Evolutionary conservation across 371 early-diverging fungal species (phyloP).

Genomic region (Mortierella sp.): DNA sequence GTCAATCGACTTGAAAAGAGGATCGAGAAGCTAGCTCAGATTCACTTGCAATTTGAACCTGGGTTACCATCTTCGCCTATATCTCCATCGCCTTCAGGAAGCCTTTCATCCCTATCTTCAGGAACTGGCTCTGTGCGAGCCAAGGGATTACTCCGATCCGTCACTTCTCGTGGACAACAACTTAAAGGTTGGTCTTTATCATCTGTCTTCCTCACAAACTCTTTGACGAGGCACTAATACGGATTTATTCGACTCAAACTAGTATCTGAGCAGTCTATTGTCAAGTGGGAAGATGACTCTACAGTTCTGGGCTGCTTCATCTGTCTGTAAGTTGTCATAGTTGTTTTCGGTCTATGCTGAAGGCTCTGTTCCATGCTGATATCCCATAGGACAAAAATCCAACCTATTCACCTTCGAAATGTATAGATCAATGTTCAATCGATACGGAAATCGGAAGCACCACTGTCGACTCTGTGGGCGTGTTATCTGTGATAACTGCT

Average conservation of each 20-base stretch:
- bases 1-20: constrained; percentile 89
- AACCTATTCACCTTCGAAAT: not conserved
- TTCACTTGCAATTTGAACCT: constrained; percentile 36
- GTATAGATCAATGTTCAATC: constrained; percentile 17
- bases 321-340: constrained; percentile 64
- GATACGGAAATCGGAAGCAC: constrained; percentile 73
- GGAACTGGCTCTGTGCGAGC: constrained; percentile 52
- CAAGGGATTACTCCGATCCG: constrained; percentile 47
- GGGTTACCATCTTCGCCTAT: constrained; percentile 23
- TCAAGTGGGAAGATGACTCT: constrained; percentile 76
- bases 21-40: constrained; percentile 76
- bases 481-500: constrained; percentile 80
- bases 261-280: constrained; percentile 74
- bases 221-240: not conserved
- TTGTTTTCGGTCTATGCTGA: no score
- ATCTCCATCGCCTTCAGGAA: constrained; percentile 14
- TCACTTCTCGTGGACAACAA: constrained; percentile 42
- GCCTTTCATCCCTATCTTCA: constrained; percentile 16
- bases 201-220: not conserved
- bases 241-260: constrained; percentile 2
- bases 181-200: constrained; percentile 27
- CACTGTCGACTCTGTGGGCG: constrained; percentile 87
- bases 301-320: constrained; percentile 65
- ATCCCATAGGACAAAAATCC: not conserved
- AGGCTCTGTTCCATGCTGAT: no score